phyloP scores from a whole-genome alignment of 495 filamentous ascomycete species.

The Hypomontagnella submonticulosa region DNA sequence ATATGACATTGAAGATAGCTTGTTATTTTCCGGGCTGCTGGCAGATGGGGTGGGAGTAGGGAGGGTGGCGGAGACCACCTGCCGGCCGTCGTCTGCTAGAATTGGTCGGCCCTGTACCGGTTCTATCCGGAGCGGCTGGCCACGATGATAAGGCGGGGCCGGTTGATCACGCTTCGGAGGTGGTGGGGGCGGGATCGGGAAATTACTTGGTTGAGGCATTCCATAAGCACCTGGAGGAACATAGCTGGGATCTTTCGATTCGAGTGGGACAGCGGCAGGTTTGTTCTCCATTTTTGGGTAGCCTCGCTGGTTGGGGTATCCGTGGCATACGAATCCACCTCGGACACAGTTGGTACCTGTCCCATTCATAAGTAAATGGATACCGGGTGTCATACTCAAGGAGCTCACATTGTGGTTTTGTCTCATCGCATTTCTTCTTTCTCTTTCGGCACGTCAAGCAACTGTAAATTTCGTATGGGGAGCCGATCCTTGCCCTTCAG shows the following conservation, averaged over 20 bases:
- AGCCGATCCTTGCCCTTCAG: constrained; percentile 35
- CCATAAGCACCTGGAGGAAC: constrained; percentile 69
- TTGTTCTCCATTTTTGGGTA: constrained; percentile 73
- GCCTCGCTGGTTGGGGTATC: constrained; percentile 80
- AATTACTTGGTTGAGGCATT: constrained; percentile 61
- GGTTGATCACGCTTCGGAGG: constrained; percentile 59
- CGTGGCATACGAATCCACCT: constrained; percentile 91
- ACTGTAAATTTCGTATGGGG: constrained; percentile 49
- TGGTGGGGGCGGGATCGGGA: constrained; percentile 48
- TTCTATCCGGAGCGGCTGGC: constrained; percentile 65
- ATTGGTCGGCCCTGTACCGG: constrained; percentile 63
- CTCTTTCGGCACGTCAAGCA: constrained; percentile 93
- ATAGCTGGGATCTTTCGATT: constrained; percentile 79
- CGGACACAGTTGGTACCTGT: constrained; percentile 91
- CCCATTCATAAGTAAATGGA: constrained; percentile 35
- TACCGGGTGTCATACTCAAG: not conserved
- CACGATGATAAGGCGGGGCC: constrained; percentile 63
- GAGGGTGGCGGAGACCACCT: constrained; percentile 60
- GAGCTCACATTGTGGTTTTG: constrained; percentile 86
- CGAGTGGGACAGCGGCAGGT: constrained; percentile 76
- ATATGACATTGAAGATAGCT: constrained; percentile 64
- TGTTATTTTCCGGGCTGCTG: constrained; percentile 65
- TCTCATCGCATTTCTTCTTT: constrained; percentile 99
- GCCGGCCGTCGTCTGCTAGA: constrained; percentile 61
- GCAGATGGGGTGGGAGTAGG: constrained; percentile 57